phyloP scores from a whole-genome alignment of 371 early-diverging fungal genomes.

The Thermomucor indicae-seudaticae region DNA sequence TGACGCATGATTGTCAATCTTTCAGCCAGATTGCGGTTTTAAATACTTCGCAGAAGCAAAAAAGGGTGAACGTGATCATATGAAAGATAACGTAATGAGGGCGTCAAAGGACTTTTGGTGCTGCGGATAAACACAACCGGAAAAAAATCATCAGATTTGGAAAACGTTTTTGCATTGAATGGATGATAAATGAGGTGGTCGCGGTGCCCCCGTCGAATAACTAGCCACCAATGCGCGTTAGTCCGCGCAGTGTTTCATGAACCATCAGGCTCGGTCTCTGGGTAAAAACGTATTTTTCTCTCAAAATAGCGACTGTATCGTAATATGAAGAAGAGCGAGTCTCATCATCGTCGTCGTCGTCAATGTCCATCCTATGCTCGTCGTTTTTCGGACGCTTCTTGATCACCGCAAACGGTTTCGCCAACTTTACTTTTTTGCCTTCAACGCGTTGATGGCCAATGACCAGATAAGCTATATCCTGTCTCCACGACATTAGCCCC shows the following conservation, averaged over 20 bases:
- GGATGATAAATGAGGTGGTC: not conserved
- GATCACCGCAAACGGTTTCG: conserved; percentile 52
- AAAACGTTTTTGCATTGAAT: no score
- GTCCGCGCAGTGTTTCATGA: conserved; percentile 28
- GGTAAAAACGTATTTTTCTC: conserved; percentile 53
- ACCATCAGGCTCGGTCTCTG: conserved; percentile 43
- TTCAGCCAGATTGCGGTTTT: no score
- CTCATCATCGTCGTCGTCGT: conserved; percentile 9
- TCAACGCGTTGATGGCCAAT: conserved; percentile 42
- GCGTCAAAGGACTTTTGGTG: no score
- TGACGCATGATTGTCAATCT: no score
- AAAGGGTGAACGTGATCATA: no score
- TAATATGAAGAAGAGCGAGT: conserved; percentile 12
- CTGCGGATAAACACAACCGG: no score
- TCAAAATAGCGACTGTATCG: conserved; percentile 43
- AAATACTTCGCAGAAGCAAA: no score
- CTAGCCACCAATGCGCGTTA: conserved; percentile 12
- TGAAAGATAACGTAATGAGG: no score
- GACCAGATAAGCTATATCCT: conserved; percentile 41
- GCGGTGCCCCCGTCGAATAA: no score
- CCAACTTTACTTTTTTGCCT: conserved; percentile 18
- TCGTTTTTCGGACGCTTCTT: conserved; percentile 17
- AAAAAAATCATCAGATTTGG: no score
- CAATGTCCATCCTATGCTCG: conserved; percentile 16
- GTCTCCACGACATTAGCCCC: not conserved